phyloP scores from a whole-genome alignment of 2,329 filamentous ascomycete species.

The Trichoderma sp. region DNA sequence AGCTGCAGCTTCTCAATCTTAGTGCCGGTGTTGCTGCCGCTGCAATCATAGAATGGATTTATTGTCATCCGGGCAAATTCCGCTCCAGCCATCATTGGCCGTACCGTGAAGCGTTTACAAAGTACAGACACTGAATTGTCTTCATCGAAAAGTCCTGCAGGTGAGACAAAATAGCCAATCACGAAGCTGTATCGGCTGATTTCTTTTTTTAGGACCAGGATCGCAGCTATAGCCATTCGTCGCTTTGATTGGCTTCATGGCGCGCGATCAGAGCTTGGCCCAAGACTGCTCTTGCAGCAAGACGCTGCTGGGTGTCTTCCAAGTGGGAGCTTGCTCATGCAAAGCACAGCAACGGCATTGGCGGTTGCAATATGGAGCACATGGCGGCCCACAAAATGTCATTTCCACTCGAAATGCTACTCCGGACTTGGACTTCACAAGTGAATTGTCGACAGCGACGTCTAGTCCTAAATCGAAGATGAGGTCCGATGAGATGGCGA shows the following conservation, averaged over 20 bases:
- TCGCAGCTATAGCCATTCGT: neutral
- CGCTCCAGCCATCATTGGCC: neutral
- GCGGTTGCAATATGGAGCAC: neutral
- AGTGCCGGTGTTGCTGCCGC: neutral
- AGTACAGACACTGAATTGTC: neutral
- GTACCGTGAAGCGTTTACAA: neutral
- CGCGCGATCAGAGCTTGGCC: neutral
- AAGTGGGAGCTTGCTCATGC: neutral
- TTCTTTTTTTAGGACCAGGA: constrained; percentile 2
- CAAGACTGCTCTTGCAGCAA: neutral
- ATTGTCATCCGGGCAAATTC: neutral
- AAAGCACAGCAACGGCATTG: neutral
- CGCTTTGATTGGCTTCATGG: neutral
- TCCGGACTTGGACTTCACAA: neutral
- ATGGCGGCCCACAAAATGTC: neutral
- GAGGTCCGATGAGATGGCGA: neutral
- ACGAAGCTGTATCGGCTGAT: neutral
- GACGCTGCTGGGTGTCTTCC: neutral
- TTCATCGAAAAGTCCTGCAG: neutral
- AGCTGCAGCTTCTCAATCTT: neutral
- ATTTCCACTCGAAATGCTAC: neutral
- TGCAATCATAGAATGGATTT: neutral
- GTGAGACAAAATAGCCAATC: neutral
- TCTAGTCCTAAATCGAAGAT: neutral
- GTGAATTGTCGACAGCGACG: neutral